phyloP scores from a whole-genome alignment of 1,139 yeast species.

The Yamadazyma songkhlaensis region DNA sequence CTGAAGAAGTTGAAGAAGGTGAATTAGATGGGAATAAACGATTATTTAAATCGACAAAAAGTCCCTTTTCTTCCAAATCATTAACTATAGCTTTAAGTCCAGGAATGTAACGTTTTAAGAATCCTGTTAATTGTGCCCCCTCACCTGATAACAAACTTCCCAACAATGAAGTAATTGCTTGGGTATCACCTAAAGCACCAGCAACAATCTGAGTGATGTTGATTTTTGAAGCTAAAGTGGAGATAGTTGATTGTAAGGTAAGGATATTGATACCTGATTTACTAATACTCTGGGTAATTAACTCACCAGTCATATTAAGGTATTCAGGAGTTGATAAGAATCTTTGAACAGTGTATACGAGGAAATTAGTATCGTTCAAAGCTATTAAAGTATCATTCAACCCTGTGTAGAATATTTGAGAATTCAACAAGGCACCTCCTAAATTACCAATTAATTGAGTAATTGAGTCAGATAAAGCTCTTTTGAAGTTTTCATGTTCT shows the following conservation, averaged over 20 bases:
- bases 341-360: slow-evolving; percentile 36
- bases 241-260: slow-evolving; percentile 1
- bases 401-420: slow-evolving; percentile 24
- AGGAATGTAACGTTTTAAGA: slow-evolving; percentile 22
- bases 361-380: slow-evolving; percentile 43
- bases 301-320: slow-evolving; percentile 34
- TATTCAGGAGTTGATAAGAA: slow-evolving; percentile 36
- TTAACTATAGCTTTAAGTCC: slow-evolving; percentile 30
- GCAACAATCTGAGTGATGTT: slow-evolving; percentile 28
- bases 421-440: slow-evolving; percentile 27
- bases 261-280: slow-evolving; percentile 15
- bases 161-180: slow-evolving; percentile 19
- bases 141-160: slow-evolving; percentile 25
- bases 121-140: slow-evolving; percentile 13
- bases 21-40: slow-evolving; percentile 31
- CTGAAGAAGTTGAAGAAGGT: slow-evolving; percentile 9
- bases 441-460: slow-evolving; percentile 29
- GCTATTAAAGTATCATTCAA: slow-evolving; percentile 31
- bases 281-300: slow-evolving; percentile 23
- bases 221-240: slow-evolving; percentile 11
- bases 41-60: slow-evolving; percentile 38
- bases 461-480: slow-evolving; percentile 20
- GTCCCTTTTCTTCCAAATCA: slow-evolving; percentile 38
- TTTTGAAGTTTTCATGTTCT: not conserved
- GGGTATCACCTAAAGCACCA: slow-evolving; percentile 25